Evolutionary conservation across 2,329 filamentous ascomycete species (phyloP).

Genomic region (Ophiostoma tasmaniense): DNA sequence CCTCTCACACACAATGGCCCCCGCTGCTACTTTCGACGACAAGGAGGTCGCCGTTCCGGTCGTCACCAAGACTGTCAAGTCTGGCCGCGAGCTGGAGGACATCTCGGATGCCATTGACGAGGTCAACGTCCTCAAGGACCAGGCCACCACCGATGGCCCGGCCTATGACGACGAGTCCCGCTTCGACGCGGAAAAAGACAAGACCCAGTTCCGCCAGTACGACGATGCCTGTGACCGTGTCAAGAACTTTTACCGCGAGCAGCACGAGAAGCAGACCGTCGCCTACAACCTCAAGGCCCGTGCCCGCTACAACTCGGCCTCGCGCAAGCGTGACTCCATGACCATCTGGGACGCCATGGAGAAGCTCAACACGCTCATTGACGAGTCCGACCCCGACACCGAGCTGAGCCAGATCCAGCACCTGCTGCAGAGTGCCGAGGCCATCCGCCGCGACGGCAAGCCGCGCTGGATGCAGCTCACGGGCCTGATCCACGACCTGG

Average conservation of each 20-base stretch:
- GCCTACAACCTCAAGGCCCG: slow-evolving; percentile 79
- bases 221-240: slow-evolving; percentile 75
- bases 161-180: slow-evolving; percentile 21
- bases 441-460: slow-evolving; percentile 76
- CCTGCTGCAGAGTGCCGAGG: slow-evolving; percentile 79
- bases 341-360: slow-evolving; percentile 87
- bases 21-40: slow-evolving; percentile 24
- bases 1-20: slow-evolving; percentile 23
- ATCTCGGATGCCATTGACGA: slow-evolving; percentile 30
- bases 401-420: slow-evolving; percentile 83
- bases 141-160: slow-evolving; percentile 9
- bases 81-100: slow-evolving; percentile 27
- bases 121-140: slow-evolving; percentile 28
- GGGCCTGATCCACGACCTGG: slow-evolving; percentile 69
- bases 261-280: slow-evolving; percentile 64
- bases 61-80: slow-evolving; percentile 9
- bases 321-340: slow-evolving; percentile 59
- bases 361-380: slow-evolving; percentile 82
- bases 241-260: slow-evolving; percentile 75
- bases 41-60: slow-evolving; percentile 14
- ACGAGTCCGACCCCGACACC: slow-evolving; percentile 87
- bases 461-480: slow-evolving; percentile 75
- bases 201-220: slow-evolving; percentile 53
- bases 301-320: slow-evolving; percentile 57
- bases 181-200: slow-evolving; percentile 30